phyloP scores from a whole-genome alignment of 169 alveolate species.

The Cryptosporidium sp. region DNA sequence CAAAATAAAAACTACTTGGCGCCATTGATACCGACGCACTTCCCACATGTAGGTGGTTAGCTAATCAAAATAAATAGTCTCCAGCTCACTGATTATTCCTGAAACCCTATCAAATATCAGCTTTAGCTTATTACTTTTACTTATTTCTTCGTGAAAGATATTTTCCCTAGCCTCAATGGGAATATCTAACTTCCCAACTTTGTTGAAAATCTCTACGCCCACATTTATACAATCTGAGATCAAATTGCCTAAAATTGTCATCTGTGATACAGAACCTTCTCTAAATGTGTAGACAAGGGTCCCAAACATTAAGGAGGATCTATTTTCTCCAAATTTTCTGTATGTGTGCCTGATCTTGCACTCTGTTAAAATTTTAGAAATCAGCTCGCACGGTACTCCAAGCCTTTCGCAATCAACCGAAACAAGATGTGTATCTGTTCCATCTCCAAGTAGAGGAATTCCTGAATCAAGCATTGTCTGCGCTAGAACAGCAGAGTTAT shows the following conservation, averaged over 20 bases:
- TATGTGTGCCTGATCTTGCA: conserved; percentile 19
- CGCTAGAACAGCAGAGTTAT: conserved; percentile 75
- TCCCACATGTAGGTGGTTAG: background rate
- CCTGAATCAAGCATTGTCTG: conserved; percentile 76
- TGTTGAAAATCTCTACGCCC: conserved; percentile 2
- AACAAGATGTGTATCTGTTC: conserved; percentile 85
- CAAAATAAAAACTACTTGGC: background rate
- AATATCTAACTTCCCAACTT: background rate
- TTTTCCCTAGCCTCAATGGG: background rate
- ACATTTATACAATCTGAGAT: conserved; percentile 19
- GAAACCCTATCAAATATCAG: conserved; percentile 17
- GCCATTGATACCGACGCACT: background rate
- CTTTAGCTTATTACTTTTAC: background rate
- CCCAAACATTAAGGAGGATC: conserved; percentile 16
- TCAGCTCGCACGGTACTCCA: conserved; percentile 14
- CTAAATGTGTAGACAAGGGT: conserved; percentile 28
- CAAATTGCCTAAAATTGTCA: conserved; percentile 23
- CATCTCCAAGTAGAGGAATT: conserved; percentile 81
- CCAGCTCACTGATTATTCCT: background rate
- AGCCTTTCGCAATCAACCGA: conserved; percentile 76
- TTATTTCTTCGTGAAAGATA: background rate
- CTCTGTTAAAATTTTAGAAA: background rate
- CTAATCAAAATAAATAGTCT: conserved; percentile 7
- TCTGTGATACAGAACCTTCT: conserved; percentile 19
- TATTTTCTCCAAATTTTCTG: background rate